phyloP scores from a whole-genome alignment of 176 grass and related monocot species.

The Saccharum spontaneum region DNA sequence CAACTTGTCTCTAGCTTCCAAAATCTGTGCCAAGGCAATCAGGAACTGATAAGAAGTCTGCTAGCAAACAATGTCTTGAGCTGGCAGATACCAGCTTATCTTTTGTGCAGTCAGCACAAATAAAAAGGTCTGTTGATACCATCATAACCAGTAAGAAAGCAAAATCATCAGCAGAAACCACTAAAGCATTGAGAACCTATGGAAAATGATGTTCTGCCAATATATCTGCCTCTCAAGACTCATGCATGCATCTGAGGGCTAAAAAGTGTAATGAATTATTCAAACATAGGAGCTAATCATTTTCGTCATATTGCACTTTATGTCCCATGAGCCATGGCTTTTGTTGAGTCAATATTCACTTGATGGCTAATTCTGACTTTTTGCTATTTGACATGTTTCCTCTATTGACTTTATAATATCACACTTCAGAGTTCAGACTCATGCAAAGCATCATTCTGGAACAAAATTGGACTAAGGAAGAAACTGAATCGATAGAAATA shows the following conservation, averaged over 20 bases:
- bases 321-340: not conserved
- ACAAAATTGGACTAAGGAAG: not conserved
- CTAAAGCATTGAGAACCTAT: not conserved
- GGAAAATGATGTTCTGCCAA: not conserved
- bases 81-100: not conserved
- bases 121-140: not conserved
- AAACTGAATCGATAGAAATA: not conserved
- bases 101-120: not conserved
- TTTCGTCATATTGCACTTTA: not conserved
- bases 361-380: not conserved
- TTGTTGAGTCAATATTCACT: not conserved
- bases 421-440: no score
- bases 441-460: no score
- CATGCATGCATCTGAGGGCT: not conserved
- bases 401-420: not conserved
- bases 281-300: not conserved
- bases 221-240: slow-evolving; percentile 3
- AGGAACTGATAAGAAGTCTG: slow-evolving; percentile 20
- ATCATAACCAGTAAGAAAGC: slow-evolving; percentile 21
- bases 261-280: slow-evolving; percentile 17
- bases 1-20: slow-evolving; percentile 57
- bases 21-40: slow-evolving; percentile 53
- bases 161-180: not conserved
- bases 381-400: slow-evolving; percentile 8
- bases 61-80: slow-evolving; percentile 19